Evolutionary conservation across 2,329 filamentous ascomycete species (phyloP).

Genomic region (Mariannaea elegans): DNA sequence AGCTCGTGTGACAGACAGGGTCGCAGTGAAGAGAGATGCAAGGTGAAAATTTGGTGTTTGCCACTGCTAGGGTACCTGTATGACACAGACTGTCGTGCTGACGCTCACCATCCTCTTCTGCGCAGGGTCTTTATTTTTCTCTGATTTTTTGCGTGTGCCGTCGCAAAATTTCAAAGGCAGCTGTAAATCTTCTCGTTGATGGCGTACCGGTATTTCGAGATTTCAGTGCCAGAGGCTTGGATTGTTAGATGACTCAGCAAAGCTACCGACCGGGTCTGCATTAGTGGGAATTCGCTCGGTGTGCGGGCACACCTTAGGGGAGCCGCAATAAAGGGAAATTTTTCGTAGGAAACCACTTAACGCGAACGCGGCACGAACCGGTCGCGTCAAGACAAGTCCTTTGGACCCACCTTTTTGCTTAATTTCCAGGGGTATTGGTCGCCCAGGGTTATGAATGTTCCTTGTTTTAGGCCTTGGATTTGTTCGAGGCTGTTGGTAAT

Average conservation of each 20-base stretch:
- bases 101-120: too few species aligned
- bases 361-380: constrained; percentile 42
- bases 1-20: constrained; percentile 24
- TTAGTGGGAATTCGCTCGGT: background rate
- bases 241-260: background rate
- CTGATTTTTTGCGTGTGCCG: too few species aligned
- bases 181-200: too few species aligned
- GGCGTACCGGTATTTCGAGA: too few species aligned
- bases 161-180: too few species aligned
- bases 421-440: constrained; percentile 10
- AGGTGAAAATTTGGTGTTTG: background rate
- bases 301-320: background rate
- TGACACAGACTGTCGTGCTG: background rate
- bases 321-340: constrained; percentile 3
- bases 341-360: constrained; percentile 34
- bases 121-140: too few species aligned
- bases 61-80: background rate
- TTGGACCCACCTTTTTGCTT: constrained; percentile 3
- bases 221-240: too few species aligned
- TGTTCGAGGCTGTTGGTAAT: constrained; percentile 6
- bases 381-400: constrained; percentile 29
- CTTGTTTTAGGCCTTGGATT: constrained; percentile 21
- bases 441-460: constrained; percentile 1
- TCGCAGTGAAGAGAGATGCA: background rate
- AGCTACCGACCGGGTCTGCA: background rate